Conservation (phyloP, 2,329 filamentous ascomycete genomes). For the Chaetomiaceae sp. region DNA sequence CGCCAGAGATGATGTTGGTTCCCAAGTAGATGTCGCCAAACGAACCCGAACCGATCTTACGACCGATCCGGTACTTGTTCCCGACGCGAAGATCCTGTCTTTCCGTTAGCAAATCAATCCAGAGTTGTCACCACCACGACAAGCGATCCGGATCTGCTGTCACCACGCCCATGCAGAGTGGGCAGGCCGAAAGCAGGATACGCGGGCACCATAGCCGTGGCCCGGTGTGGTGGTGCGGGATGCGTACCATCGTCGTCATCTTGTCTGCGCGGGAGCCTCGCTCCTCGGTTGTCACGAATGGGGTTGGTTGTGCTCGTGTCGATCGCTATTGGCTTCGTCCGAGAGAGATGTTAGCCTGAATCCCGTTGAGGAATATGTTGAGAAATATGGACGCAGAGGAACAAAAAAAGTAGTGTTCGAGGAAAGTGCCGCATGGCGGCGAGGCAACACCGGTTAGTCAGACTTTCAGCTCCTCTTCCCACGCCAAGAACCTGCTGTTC, state of each 20-base stretch:
- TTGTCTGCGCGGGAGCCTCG: constrained; percentile 22
- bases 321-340: too few relatives aligned
- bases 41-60: constrained; percentile 95
- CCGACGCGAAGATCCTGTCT: constrained; percentile 91
- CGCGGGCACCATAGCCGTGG: too few relatives aligned
- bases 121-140: background rate
- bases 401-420: too few relatives aligned
- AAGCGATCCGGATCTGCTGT: background rate
- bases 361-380: too few relatives aligned
- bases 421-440: background rate
- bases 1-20: constrained; percentile 98
- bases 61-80: constrained; percentile 99
- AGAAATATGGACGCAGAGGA: too few relatives aligned
- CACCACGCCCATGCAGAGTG: background rate
- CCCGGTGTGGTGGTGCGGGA: background rate
- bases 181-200: background rate
- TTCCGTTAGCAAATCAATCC: background rate
- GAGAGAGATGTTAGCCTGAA: too few relatives aligned
- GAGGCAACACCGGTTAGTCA: background rate
- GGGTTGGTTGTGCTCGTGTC: too few relatives aligned
- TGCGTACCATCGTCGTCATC: constrained; percentile 49
- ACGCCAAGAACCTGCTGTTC: constrained; percentile 6
- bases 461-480: background rate
- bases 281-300: background rate
- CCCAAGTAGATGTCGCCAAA: constrained; percentile 99